Conservation (phyloP, 192 early-diverging fungal species). For the Backusella mclennaniae region DNA sequence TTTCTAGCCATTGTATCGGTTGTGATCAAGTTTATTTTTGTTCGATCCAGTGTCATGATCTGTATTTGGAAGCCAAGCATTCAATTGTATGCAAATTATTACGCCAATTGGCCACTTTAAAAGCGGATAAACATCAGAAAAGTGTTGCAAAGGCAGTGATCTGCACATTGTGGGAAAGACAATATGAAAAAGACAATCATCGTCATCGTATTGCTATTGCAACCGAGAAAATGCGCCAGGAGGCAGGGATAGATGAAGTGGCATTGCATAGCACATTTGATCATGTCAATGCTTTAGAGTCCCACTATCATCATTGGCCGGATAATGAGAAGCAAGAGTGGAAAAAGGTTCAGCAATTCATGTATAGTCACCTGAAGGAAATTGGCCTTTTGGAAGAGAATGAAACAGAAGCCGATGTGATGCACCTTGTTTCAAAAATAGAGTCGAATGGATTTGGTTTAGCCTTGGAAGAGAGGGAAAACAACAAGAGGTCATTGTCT, state of each 20-base stretch:
- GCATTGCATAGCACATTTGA: slow-evolving; percentile 43
- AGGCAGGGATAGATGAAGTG: slow-evolving; percentile 1
- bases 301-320: slow-evolving; percentile 62
- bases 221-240: not conserved
- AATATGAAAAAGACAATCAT: not conserved
- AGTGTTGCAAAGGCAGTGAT: slow-evolving; percentile 61
- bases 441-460: slow-evolving; percentile 75
- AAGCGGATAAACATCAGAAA: slow-evolving; percentile 60
- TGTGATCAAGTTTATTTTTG: slow-evolving; percentile 66
- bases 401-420: slow-evolving; percentile 40
- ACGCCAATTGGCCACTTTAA: slow-evolving; percentile 58
- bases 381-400: slow-evolving; percentile 38
- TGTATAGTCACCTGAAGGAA: slow-evolving; percentile 43
- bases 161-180: slow-evolving; percentile 42
- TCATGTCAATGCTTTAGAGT: slow-evolving; percentile 47
- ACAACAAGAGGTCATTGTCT: slow-evolving; percentile 9
- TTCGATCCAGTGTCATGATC: slow-evolving; percentile 42
- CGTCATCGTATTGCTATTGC: slow-evolving; percentile 11
- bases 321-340: slow-evolving; percentile 56
- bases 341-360: slow-evolving; percentile 47
- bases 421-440: slow-evolving; percentile 55
- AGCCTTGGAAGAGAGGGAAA: slow-evolving; percentile 41
- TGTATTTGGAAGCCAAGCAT: slow-evolving; percentile 35
- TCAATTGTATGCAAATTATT: slow-evolving; percentile 46
- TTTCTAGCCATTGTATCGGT: slow-evolving; percentile 49